Base-by-base conservation (phyloP, 805 yeast genomes). In the Candida argentea region DNA sequence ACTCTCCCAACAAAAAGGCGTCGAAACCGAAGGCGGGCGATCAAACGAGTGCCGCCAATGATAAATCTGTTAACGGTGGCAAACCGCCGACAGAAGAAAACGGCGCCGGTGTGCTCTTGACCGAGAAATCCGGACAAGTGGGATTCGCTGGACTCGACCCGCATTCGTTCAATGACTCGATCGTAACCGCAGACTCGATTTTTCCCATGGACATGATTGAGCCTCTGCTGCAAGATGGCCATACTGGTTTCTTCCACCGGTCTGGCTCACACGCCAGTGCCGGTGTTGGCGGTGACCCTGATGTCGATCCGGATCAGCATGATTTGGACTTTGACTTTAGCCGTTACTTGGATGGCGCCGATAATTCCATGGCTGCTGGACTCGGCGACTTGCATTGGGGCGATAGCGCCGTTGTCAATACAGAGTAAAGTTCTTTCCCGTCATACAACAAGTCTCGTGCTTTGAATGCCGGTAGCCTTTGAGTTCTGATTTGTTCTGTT, bases 311-410 rank as follows among this genome's bases (percentile, higher is more conserved):
- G 6, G 50, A 53, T n/a, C 44, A 59, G 20, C 66, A 59, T 25
- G 67, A 61, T 29, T 57, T 61, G 20, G 67, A 60, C 35, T 61
- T 62, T 40, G 66, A 60, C 35, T 61, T 61, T 39, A 56, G 57
- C 34, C 57, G 46, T 45, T 57, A 61, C 34, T 50, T 62, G 39
- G 65, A 57, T 26, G 52, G 57, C 3, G 44, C 42, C 27, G 57
- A 48, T 9, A 58, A 52, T 24, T 40, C 35, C 6, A 37, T 56
- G 32, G 46, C 49, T 32, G 66, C 61, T 30, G 46, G 54, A 6
- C 55, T 60, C 16, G 39, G 42, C 15, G 57, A 53, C 3, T 61
- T 61, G 35, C 51, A 46, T 34, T 61, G 68, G 67, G 53, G 50
- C 27, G 60, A 50, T 14, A 58, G 50, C 27, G 43, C 45, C 5